Evolutionary conservation across 2,329 filamentous ascomycete genomes (phyloP).

Genomic region (Fusarium coicis): DNA sequence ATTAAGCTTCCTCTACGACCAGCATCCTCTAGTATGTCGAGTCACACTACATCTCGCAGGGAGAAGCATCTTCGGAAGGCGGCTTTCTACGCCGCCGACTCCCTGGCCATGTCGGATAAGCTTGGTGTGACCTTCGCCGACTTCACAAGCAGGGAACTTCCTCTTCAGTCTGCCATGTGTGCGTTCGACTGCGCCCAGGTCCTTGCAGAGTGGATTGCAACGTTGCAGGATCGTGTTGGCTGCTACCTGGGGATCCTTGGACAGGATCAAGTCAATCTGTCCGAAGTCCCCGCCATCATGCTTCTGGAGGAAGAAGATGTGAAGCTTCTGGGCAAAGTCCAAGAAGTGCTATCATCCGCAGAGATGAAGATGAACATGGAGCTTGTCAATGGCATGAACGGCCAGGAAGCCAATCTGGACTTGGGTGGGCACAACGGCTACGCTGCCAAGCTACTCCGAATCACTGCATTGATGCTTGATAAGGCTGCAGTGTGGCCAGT

Average conservation of each 20-base stretch:
- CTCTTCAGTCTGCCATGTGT: conserved; percentile 90
- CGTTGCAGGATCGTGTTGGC: conserved; percentile 93
- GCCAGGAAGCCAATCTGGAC: conserved; percentile 63
- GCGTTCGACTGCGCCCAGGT: conserved; percentile 95
- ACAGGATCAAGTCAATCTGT: conserved; percentile 80
- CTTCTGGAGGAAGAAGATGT: conserved; percentile 91
- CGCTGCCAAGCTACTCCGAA: conserved; percentile 83
- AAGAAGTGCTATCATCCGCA: conserved; percentile 79
- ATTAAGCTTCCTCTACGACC: conserved; percentile 49
- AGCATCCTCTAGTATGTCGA: conserved; percentile 44
- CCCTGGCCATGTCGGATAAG: conserved; percentile 87
- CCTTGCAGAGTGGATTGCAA: conserved; percentile 92
- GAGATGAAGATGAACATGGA: conserved; percentile 81
- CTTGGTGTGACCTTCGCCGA: conserved; percentile 88
- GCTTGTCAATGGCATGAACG: conserved; percentile 58
- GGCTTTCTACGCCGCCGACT: conserved; percentile 95
- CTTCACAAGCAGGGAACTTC: conserved; percentile 83
- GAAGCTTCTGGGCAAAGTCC: conserved; percentile 84
- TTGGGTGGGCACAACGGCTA: conserved; percentile 76
- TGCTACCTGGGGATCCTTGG: conserved; percentile 88
- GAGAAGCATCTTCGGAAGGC: conserved; percentile 92
- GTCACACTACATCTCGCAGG: conserved; percentile 70
- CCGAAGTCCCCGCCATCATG: conserved; percentile 86
- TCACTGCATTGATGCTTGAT: conserved; percentile 88
- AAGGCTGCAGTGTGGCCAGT: conserved; percentile 91